Evolutionary conservation across 257 asterid genomes (phyloP).

Genomic region (Solanum dulcamara): DNA sequence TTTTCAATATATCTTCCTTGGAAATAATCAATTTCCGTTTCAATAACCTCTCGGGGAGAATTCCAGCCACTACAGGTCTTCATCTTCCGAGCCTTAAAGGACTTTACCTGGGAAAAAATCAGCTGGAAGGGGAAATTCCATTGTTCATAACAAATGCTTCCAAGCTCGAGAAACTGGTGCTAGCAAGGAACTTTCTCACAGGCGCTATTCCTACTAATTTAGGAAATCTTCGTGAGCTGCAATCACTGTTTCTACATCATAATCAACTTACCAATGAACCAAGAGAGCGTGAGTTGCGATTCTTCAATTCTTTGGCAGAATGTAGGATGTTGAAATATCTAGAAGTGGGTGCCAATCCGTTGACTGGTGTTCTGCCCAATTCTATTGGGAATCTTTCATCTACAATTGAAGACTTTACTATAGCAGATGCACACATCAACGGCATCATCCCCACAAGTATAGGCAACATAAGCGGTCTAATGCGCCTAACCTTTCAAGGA

Average conservation of each 20-base stretch:
- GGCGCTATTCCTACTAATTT: not conserved
- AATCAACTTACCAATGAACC: not conserved
- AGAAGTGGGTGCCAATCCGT: not conserved
- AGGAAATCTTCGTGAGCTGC: not conserved
- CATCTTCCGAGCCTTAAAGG: not conserved
- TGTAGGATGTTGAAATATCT: not conserved
- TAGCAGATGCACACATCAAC: not conserved
- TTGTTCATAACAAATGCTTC: not conserved
- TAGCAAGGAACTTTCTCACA: not conserved
- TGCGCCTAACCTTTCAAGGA: rapidly evolving
- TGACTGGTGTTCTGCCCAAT: not conserved
- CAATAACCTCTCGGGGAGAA: not conserved
- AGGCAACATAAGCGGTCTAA: not conserved
- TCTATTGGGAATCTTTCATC: not conserved
- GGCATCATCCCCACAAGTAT: not conserved
- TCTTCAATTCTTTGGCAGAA: not conserved
- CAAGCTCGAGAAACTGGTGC: not conserved
- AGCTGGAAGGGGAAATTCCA: not conserved
- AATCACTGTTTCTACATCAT: rapidly evolving
- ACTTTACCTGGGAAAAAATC: rapidly evolving
- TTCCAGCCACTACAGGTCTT: not conserved
- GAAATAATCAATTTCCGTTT: not conserved
- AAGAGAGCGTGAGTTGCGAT: not conserved
- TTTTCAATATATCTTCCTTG: not conserved
- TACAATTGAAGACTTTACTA: too few relatives aligned